A percentile compares a stretch with the other conserved stretches of the same genome.
phyloP scores from a whole-genome alignment of 768 basidiomycete species.

The Holtermanniella nyarrowii region DNA sequence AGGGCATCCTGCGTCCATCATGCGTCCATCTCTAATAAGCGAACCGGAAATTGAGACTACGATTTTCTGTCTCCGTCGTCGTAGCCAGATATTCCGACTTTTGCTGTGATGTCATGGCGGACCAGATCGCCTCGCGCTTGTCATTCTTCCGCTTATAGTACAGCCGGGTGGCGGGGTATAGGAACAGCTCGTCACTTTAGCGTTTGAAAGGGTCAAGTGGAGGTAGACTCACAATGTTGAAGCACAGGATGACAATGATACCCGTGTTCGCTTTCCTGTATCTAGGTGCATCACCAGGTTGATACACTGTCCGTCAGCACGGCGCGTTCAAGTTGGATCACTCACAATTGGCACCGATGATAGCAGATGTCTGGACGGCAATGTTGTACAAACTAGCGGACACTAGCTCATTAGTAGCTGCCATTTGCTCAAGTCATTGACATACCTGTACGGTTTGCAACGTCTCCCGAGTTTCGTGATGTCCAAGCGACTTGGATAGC shows the following conservation, averaged over 20 bases:
- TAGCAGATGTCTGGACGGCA: constrained; percentile 30
- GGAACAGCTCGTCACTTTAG: constrained; percentile 7
- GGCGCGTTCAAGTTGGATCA: constrained; percentile 2
- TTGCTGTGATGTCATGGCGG: constrained; percentile 27
- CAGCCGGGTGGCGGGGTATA: constrained; percentile 31
- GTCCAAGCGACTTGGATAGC: constrained; percentile 40
- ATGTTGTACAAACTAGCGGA: constrained; percentile 34
- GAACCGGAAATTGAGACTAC: constrained; percentile 25
- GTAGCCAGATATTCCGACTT: constrained; percentile 32
- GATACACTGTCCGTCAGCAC: background rate
- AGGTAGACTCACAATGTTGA: constrained; percentile 27
- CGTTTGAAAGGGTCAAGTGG: background rate
- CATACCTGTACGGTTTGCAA: constrained; percentile 39
- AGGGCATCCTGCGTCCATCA: too few relatives aligned
- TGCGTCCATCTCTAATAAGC: constrained; percentile 13
- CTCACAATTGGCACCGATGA: constrained; percentile 32
- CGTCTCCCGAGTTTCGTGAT: constrained; percentile 31
- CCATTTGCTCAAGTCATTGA: constrained; percentile 21
- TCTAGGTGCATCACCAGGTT: constrained; percentile 15
- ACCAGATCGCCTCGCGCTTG: constrained; percentile 30
- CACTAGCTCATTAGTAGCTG: background rate
- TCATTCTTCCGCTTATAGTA: constrained; percentile 35
- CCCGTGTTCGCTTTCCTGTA: constrained; percentile 34
- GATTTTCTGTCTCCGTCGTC: constrained; percentile 37
- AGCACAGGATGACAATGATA: constrained; percentile 32